A percentile compares a stretch with the other conserved stretches of the same genome.
Evolutionary conservation across 2,329 filamentous ascomycete species (phyloP).

Genomic region (Aspergillus fijiensis): DNA sequence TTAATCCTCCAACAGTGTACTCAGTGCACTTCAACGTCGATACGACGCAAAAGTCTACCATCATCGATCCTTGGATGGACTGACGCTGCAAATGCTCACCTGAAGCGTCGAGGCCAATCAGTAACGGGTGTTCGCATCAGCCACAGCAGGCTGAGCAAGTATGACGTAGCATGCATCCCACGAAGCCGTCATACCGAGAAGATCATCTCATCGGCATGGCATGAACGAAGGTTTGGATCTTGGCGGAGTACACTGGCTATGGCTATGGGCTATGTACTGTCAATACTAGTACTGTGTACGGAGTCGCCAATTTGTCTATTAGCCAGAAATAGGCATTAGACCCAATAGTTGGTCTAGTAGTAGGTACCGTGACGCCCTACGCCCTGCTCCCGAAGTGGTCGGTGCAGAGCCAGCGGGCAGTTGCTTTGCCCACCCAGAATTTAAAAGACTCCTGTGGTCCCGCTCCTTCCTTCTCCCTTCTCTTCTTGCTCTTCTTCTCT

Average conservation of each 20-base stretch:
- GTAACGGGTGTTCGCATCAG: slow-evolving; percentile 3
- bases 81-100: slow-evolving; percentile 1
- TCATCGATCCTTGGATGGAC: background rate
- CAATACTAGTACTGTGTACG: too few relatives aligned
- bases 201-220: background rate
- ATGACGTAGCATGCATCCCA: slow-evolving; percentile 12
- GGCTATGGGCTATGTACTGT: too few relatives aligned
- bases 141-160: slow-evolving; percentile 10
- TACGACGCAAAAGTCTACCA: slow-evolving; percentile 13
- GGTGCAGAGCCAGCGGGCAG: background rate
- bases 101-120: slow-evolving; percentile 11
- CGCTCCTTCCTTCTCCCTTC: slow-evolving; percentile 4
- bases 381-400: background rate
- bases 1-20: background rate
- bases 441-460: slow-evolving; percentile 6
- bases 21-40: background rate
- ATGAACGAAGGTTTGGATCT: background rate
- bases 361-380: background rate
- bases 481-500: slow-evolving; percentile 2
- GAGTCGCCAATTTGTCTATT: too few relatives aligned
- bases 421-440: slow-evolving; percentile 8
- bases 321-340: too few relatives aligned
- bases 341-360: background rate
- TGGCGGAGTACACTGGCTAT: background rate
- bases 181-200: background rate